A percentile compares a stretch with the other conserved stretches of the same genome.
These are phyloP conservation scores for Ustilago xerochloae DNA, from an alignment of 1,284 basidiomycete species.

Conservation along the genomic window DNA sequence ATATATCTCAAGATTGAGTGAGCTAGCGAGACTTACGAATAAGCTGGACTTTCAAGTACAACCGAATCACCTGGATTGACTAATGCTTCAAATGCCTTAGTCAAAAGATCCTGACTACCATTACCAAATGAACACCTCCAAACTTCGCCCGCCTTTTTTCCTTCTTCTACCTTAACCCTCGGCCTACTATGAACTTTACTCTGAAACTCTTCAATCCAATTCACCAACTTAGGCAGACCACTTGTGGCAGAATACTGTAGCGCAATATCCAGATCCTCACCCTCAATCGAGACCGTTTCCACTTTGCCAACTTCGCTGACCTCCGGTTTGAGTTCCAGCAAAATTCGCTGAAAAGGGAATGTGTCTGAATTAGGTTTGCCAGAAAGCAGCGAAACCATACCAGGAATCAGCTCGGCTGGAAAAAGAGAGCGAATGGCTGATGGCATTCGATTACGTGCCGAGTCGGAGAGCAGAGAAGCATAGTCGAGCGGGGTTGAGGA, in stretches of 20 bases:
- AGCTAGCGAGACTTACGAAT: slow-evolving; percentile 71
- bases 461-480: slow-evolving; percentile 14
- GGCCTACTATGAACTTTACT: slow-evolving; percentile 75
- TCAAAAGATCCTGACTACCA: slow-evolving; percentile 88
- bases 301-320: slow-evolving; percentile 14
- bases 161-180: background rate
- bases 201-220: slow-evolving; percentile 73
- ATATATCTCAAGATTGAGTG: too few species aligned
- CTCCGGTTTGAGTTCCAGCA: slow-evolving; percentile 71
- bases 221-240: slow-evolving; percentile 76
- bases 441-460: slow-evolving; percentile 45
- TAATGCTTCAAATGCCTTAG: slow-evolving; percentile 76
- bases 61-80: slow-evolving; percentile 84
- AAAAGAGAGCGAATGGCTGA: slow-evolving; percentile 74
- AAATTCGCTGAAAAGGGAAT: slow-evolving; percentile 86
- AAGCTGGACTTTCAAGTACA: slow-evolving; percentile 86
- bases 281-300: slow-evolving; percentile 62
- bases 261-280: slow-evolving; percentile 64
- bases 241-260: slow-evolving; percentile 75
- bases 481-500: slow-evolving; percentile 23
- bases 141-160: slow-evolving; percentile 69
- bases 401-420: slow-evolving; percentile 80
- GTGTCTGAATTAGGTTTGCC: slow-evolving; percentile 82
- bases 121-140: slow-evolving; percentile 76
- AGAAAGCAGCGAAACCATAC: slow-evolving; percentile 81